Evolutionary conservation across 805 yeast genomes (phyloP).

Genomic region (Metschnikowia lachancei): DNA sequence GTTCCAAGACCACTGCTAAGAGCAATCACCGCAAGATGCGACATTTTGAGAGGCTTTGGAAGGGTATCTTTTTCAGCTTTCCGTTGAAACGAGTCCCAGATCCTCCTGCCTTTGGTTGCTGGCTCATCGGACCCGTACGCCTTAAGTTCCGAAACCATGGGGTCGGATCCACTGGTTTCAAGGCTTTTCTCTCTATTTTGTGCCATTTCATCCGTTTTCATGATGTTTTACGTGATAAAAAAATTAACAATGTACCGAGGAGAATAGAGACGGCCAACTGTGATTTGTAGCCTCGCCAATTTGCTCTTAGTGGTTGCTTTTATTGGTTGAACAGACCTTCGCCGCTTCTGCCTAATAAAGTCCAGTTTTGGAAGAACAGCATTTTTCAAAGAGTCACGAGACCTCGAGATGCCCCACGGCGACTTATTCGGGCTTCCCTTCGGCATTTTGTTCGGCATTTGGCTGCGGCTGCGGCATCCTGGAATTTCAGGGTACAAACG

Average conservation of each 20-base stretch:
- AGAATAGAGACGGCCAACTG: no score
- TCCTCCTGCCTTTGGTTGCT: slow-evolving; percentile 3
- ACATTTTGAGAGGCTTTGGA: slow-evolving; percentile 18
- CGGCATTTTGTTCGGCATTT: slow-evolving; percentile 1
- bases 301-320: no score
- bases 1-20: slow-evolving; percentile 41
- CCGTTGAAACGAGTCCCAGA: slow-evolving; percentile 18
- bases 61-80: slow-evolving; percentile 12
- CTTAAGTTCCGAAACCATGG: slow-evolving; percentile 12
- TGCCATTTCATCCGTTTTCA: neutral
- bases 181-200: neutral
- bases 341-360: neutral
- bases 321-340: no score
- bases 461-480: no score
- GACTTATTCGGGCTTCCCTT: neutral
- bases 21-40: slow-evolving; percentile 35
- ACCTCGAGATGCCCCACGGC: slow-evolving; percentile 3
- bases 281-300: no score
- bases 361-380: neutral
- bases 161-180: slow-evolving; percentile 6
- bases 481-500: neutral
- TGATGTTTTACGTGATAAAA: no score
- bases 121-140: slow-evolving; percentile 9
- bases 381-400: slow-evolving; percentile 1
- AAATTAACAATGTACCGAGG: no score